Percentiles rank a stretch among this genome's conserved stretches.
Conservation (phyloP, 108 stramenopile species). For the Pseudonitzschia multistriata region DNA sequence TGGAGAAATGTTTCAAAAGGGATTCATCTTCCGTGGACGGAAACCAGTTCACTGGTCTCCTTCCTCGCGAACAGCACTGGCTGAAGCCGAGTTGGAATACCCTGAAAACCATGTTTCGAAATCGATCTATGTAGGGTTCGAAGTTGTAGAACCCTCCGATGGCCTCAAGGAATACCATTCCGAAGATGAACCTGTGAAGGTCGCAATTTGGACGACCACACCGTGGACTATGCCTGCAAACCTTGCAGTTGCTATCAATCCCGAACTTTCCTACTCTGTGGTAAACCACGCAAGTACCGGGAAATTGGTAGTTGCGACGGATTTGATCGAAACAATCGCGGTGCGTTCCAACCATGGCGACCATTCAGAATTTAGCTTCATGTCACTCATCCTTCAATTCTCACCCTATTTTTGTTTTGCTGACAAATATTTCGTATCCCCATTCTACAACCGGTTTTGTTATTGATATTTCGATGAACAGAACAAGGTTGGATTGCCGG, state of each 20-base stretch:
- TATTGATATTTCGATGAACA: slow-evolving; percentile 12
- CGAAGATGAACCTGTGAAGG: slow-evolving; percentile 59
- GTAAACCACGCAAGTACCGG: slow-evolving; percentile 69
- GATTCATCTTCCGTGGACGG: slow-evolving; percentile 94
- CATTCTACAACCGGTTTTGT: neutral
- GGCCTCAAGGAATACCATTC: slow-evolving; percentile 53
- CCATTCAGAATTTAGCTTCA: neutral
- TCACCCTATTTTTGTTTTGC: neutral
- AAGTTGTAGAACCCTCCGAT: slow-evolving; percentile 63
- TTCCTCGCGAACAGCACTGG: slow-evolving; percentile 92
- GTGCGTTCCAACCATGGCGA: slow-evolving; percentile 31
- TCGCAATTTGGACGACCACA: slow-evolving; percentile 93
- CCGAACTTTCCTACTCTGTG: slow-evolving; percentile 88
- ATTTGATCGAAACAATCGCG: slow-evolving; percentile 68
- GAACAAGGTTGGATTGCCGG: slow-evolving; percentile 68
- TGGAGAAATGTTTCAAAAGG: slow-evolving; percentile 93
- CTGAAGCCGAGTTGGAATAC: slow-evolving; percentile 99
- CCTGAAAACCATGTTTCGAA: slow-evolving; percentile 91
- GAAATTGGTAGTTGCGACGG: slow-evolving; percentile 77
- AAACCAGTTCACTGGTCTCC: slow-evolving; percentile 99
- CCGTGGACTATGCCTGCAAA: slow-evolving; percentile 94
- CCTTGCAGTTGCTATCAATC: slow-evolving; percentile 93
- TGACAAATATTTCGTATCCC: neutral
- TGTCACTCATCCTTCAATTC: neutral
- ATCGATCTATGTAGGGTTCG: slow-evolving; percentile 91